Evolutionary conservation across 2,329 filamentous ascomycete species (phyloP).

Genomic region (Orbilia oligospora): DNA sequence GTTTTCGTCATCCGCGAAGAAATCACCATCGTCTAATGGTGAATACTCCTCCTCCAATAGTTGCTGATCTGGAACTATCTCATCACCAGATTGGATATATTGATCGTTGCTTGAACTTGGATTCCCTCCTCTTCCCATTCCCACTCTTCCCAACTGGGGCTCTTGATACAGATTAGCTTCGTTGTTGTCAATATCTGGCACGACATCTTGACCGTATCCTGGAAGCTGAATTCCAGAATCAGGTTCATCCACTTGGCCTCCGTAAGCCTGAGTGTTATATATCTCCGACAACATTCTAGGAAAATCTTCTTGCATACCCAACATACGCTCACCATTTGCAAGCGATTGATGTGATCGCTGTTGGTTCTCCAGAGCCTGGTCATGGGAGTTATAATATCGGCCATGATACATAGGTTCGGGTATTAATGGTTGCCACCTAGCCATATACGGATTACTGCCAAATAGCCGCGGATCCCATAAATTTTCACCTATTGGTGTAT

Average conservation of each 20-base stretch:
- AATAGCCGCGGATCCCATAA: background rate
- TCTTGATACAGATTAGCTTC: background rate
- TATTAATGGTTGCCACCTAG: background rate
- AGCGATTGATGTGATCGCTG: background rate
- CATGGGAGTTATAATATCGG: background rate
- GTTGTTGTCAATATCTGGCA: background rate
- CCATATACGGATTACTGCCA: background rate
- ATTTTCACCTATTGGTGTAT: background rate
- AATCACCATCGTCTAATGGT: background rate
- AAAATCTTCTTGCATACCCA: background rate
- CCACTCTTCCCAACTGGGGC: background rate
- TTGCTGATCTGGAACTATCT: background rate
- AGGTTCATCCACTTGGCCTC: background rate
- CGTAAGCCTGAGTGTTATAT: background rate
- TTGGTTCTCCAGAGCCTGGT: background rate
- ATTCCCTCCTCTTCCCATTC: too few relatives aligned
- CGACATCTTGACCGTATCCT: too few relatives aligned
- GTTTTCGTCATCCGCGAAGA: conserved; percentile 1
- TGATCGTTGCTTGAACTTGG: background rate
- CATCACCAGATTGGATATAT: background rate
- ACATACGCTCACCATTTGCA: background rate
- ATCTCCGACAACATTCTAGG: background rate
- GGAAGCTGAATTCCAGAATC: background rate
- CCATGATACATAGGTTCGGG: background rate
- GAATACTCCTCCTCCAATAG: background rate